These are phyloP conservation scores for Diplotaxis tenuifolia DNA, from an alignment of 345 rosid genomes.

Conservation along the genomic window DNA sequence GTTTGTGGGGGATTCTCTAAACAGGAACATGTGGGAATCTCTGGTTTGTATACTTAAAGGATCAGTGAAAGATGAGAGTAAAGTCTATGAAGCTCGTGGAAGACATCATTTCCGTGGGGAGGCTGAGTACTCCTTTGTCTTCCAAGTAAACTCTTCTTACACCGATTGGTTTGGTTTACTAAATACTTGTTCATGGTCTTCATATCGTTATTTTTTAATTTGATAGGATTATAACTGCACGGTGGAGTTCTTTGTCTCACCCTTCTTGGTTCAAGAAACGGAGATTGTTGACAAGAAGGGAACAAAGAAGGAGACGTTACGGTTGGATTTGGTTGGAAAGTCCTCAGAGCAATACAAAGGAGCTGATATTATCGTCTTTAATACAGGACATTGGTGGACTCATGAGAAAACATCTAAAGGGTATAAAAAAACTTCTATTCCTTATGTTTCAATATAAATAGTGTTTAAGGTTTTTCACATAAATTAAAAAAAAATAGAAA, in stretches of 20 bases:
- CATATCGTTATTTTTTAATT: not conserved
- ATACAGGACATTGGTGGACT: slow-evolving; percentile 99
- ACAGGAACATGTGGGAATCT: slow-evolving; percentile 99
- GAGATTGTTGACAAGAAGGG: slow-evolving; percentile 61
- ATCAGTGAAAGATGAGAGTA: slow-evolving; percentile 58
- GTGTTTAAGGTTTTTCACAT: no score
- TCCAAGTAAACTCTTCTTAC: slow-evolving; percentile 47
- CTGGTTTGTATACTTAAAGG: slow-evolving; percentile 73
- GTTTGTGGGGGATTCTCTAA: slow-evolving; percentile 89
- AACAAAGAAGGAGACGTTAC: slow-evolving; percentile 68
- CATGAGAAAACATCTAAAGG: slow-evolving; percentile 95
- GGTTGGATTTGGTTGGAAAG: slow-evolving; percentile 82
- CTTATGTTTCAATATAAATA: no score
- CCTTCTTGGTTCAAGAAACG: slow-evolving; percentile 95
- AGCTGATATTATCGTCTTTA: slow-evolving; percentile 84
- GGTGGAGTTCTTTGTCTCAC: slow-evolving; percentile 87
- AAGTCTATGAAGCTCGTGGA: slow-evolving; percentile 79
- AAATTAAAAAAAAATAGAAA: no score
- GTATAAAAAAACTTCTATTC: no score
- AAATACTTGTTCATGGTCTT: not conserved
- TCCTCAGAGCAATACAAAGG: slow-evolving; percentile 67
- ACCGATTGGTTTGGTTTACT: not conserved
- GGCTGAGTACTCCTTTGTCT: slow-evolving; percentile 76
- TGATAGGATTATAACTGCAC: slow-evolving; percentile 75
- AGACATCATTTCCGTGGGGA: slow-evolving; percentile 73